Base-by-base conservation (phyloP, 805 yeast genomes). In the Candida bentonensis region DNA sequence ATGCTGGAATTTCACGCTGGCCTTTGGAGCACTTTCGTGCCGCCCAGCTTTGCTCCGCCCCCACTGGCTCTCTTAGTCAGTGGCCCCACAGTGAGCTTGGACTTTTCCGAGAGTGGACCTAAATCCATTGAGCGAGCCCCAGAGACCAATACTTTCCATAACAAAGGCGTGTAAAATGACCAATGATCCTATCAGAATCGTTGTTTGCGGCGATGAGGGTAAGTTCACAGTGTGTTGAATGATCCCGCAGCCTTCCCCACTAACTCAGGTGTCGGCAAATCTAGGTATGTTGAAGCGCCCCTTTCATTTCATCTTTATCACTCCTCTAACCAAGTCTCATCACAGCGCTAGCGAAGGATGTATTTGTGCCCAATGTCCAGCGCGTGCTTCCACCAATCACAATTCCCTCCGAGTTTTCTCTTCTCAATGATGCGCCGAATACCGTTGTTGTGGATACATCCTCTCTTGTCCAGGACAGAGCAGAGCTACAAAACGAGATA, bases 141-240 rank as follows among this genome's bases (percentile, higher is more conserved):
- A n/a, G n/a, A n/a, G n/a, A n/a, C n/a, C n/a, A n/a, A n/a, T n/a
- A n/a, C n/a, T n/a, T n/a, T n/a, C n/a, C n/a, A n/a, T n/a, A n/a
- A n/a, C n/a, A n/a, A n/a, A n/a, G n/a, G n/a, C n/a, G n/a, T n/a
- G n/a, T n/a, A n/a, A n/a, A n/a, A n/a, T n/a, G n/a, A n/a, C n/a
- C n/a, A n/a, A 30, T n/a, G 36, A 30, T 9, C 11, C 36, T 11
- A 76, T 89, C 23, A 65, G 95, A 46, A 80, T 92, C 1, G 95
- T 86, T 0, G 79, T 92, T 0, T 87, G 96, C 61, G 98, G 98
- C 9, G 98, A 92, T 63, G 94, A 84, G 48, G 82, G 85, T 21
- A 64, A 49, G 46, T 55, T 49, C n/a, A 52, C 27, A 9, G 7
- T 25, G 27, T 25, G 27, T 25, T 25, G n/a, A n/a, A n/a, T n/a